Percentiles rank a stretch among this genome's conserved stretches.
Evolutionary conservation across 768 basidiomycete genomes (phyloP).

Genomic region (Psilocybe azurescens): DNA sequence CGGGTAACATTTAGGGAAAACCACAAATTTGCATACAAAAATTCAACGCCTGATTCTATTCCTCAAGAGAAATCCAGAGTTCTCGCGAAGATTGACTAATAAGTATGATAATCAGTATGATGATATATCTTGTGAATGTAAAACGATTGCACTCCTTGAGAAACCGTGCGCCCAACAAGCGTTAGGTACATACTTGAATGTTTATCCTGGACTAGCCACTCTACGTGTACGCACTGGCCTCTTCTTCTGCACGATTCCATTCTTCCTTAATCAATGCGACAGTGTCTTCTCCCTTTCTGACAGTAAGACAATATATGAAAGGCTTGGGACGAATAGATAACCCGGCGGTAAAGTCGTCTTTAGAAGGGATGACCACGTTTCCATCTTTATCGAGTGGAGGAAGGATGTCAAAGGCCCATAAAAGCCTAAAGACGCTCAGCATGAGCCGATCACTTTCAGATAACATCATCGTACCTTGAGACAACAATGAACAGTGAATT

Average conservation of each 20-base stretch:
- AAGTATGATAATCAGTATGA: no score
- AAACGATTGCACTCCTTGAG: no score
- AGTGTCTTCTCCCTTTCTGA: constrained; percentile 7
- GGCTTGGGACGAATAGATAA: constrained; percentile 25
- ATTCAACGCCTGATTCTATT: no score
- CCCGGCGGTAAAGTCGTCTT: constrained; percentile 23
- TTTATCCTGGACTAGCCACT: no score
- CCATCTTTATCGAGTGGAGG: constrained; percentile 19
- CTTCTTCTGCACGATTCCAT: constrained; percentile 10
- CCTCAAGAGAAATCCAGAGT: no score
- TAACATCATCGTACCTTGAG: constrained; percentile 21
- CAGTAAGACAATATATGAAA: constrained; percentile 22
- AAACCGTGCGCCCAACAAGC: no score
- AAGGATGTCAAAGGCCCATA: constrained; percentile 30
- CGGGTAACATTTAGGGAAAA: no score
- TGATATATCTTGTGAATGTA: no score
- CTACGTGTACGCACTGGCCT: constrained; percentile 7
- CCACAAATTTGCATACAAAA: no score
- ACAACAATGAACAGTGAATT: constrained; percentile 29
- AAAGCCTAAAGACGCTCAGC: constrained; percentile 13
- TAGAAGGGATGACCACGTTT: constrained; percentile 21
- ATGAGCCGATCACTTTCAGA: not conserved
- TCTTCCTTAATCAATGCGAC: constrained; percentile 17
- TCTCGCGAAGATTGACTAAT: no score
- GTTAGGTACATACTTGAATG: no score